Conservation (phyloP, 2,329 filamentous ascomycete genomes). For the Stromatinia cepivora region DNA sequence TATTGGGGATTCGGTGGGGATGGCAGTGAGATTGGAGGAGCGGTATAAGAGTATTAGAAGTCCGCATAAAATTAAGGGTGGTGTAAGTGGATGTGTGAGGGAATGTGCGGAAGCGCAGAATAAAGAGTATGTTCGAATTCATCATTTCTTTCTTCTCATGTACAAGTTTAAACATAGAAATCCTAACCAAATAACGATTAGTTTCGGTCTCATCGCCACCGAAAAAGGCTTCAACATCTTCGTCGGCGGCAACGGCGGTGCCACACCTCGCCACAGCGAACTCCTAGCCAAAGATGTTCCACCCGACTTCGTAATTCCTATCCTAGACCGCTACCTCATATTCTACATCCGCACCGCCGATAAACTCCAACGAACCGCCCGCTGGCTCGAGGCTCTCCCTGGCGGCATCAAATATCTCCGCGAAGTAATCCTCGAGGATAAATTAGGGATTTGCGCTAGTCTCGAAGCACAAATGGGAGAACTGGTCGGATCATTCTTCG, state of each 20-base stretch:
- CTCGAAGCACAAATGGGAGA: slow-evolving; percentile 87
- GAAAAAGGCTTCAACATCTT: slow-evolving; percentile 95
- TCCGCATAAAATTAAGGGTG: slow-evolving; percentile 89
- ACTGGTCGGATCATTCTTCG: slow-evolving; percentile 80
- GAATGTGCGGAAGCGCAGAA: slow-evolving; percentile 92
- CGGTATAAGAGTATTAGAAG: slow-evolving; percentile 88
- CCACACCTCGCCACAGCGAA: slow-evolving; percentile 78
- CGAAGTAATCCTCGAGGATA: slow-evolving; percentile 81
- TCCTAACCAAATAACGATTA: slow-evolving; percentile 37
- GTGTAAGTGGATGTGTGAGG: slow-evolving; percentile 86
- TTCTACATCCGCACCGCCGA: slow-evolving; percentile 94
- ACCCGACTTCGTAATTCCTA: slow-evolving; percentile 76
- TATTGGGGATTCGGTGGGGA: slow-evolving; percentile 85
- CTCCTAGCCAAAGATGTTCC: slow-evolving; percentile 84
- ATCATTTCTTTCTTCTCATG: neutral
- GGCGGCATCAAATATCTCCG: slow-evolving; percentile 82
- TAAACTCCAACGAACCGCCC: slow-evolving; percentile 82
- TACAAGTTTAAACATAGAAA: slow-evolving; percentile 18
- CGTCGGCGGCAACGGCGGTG: slow-evolving; percentile 85
- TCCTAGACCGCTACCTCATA: slow-evolving; percentile 85
- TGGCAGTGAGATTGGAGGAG: slow-evolving; percentile 85
- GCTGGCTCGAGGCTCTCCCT: slow-evolving; percentile 82
- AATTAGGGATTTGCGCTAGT: slow-evolving; percentile 78
- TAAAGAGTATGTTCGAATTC: slow-evolving; percentile 65
- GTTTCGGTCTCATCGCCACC: slow-evolving; percentile 86